Evolutionary conservation across 306 rosid species (phyloP).

Genomic region (Dicorynia guianensis): DNA sequence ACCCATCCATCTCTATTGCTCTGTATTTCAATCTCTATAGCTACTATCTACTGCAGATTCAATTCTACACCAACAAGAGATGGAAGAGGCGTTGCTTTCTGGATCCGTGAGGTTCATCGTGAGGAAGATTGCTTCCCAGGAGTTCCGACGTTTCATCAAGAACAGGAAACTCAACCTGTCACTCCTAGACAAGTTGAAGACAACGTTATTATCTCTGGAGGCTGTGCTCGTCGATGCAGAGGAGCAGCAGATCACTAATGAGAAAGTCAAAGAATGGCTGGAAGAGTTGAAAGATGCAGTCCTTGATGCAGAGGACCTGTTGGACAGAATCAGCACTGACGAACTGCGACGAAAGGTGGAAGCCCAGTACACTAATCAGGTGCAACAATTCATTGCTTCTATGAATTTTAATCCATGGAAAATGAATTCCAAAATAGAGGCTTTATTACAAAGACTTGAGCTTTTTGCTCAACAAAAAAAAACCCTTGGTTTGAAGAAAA

Average conservation of each 20-base stretch:
- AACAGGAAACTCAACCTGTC: background rate
- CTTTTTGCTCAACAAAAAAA: too few species aligned
- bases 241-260: too few species aligned
- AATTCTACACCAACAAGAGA: background rate
- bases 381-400: conserved; percentile 43
- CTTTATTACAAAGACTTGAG: too few species aligned
- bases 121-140: background rate
- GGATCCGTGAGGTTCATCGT: background rate
- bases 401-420: conserved; percentile 34
- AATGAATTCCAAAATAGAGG: conserved; percentile 34
- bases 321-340: conserved; percentile 11
- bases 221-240: too few species aligned
- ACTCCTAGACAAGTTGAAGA: too few species aligned
- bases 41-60: too few species aligned
- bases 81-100: conserved; percentile 16
- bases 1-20: too few species aligned
- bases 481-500: too few species aligned
- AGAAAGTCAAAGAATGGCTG: too few species aligned
- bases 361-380: conserved; percentile 18
- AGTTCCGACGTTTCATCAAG: background rate
- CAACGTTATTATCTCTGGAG: too few species aligned
- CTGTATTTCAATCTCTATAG: too few species aligned
- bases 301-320: conserved; percentile 28
- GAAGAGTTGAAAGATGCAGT: background rate
- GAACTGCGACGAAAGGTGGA: conserved; percentile 8